These are phyloP conservation scores for Hymenoscyphus linearis DNA, from an alignment of 2,329 filamentous ascomycete genomes.

Conservation along the genomic window DNA sequence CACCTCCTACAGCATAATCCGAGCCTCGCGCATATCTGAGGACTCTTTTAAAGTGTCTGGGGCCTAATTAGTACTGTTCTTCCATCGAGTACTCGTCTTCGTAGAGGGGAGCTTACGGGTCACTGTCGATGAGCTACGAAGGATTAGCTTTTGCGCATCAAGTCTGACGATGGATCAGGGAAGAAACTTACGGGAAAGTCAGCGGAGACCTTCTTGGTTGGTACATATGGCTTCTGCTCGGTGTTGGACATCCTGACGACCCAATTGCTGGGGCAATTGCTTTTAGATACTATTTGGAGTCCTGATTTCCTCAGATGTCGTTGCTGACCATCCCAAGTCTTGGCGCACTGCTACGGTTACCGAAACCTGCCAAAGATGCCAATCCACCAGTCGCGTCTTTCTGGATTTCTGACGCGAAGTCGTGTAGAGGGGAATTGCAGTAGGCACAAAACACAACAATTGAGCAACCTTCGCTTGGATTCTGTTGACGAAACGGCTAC, in stretches of 20 bases:
- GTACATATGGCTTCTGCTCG: slow-evolving; percentile 49
- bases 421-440: slow-evolving; percentile 15
- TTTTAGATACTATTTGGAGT: slow-evolving; percentile 10
- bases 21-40: slow-evolving; percentile 78
- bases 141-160: slow-evolving; percentile 25
- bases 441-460: slow-evolving; percentile 1
- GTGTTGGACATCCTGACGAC: slow-evolving; percentile 32
- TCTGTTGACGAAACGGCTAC: neutral
- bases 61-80: slow-evolving; percentile 27
- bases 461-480: neutral
- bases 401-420: slow-evolving; percentile 12
- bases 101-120: slow-evolving; percentile 64
- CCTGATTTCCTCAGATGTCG: slow-evolving; percentile 12
- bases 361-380: neutral
- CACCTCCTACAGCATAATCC: slow-evolving; percentile 71
- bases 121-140: slow-evolving; percentile 91
- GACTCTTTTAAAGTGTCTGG: slow-evolving; percentile 85
- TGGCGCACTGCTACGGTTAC: slow-evolving; percentile 15
- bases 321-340: slow-evolving; percentile 8
- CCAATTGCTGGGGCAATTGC: slow-evolving; percentile 29
- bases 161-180: neutral
- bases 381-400: neutral
- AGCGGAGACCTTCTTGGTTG: slow-evolving; percentile 73
- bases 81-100: slow-evolving; percentile 4
- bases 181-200: slow-evolving; percentile 73